Evolutionary conservation across 2,329 filamentous ascomycete genomes (phyloP), one percentile per base, ranked within the genome.

Genomic region (Stylonectria norvegica): DNA sequence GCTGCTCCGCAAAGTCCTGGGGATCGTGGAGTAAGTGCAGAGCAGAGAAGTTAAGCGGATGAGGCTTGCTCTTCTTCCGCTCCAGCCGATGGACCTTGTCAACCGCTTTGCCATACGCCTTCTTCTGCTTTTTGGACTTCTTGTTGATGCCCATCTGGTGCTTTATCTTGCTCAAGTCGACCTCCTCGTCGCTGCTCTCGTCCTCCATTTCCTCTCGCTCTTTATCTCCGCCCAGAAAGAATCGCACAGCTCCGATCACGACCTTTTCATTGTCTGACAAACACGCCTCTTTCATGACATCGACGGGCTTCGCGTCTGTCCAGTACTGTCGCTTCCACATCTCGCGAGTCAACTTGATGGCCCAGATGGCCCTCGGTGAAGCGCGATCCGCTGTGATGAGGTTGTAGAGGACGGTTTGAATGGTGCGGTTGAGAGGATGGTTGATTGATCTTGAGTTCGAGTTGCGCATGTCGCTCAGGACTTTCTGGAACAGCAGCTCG

Each of bases 321-420:
- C 93, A 98, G 49, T 97, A 83, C 56, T 96, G 90, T 33, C 91
- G 79, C 67, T 90, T 95, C 93, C 93, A 98, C 59, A 98, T 72
- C 69, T 98, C 93, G 47, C 91, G 79, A 4, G 90, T 95, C 49
- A 98, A 78, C 66, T 96, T 96, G 46, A 96, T 89, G 4, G 93
- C 89, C 93, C 93, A 98, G 35, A 98, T 75, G 4, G 86, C 89
- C 58, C 95, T 93, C 1, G 87, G 76, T 1, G 89, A 94, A 7
- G 85, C 75, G 29, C 86, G 81, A 63, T 98, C 91, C 4, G 86
- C 86, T 12, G 87, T 88, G 31, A 97, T 79, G 17, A 97, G 75
- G 64, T 95, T 95, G 72, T 89, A 95, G 19, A 97, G 79, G 10
- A 94, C 88, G 3, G 87, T 94, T 65, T 98, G 93, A 44, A 97